Conservation (phyloP, 2,329 filamentous ascomycete genomes). For the Aspergillus carbonarius region DNA sequence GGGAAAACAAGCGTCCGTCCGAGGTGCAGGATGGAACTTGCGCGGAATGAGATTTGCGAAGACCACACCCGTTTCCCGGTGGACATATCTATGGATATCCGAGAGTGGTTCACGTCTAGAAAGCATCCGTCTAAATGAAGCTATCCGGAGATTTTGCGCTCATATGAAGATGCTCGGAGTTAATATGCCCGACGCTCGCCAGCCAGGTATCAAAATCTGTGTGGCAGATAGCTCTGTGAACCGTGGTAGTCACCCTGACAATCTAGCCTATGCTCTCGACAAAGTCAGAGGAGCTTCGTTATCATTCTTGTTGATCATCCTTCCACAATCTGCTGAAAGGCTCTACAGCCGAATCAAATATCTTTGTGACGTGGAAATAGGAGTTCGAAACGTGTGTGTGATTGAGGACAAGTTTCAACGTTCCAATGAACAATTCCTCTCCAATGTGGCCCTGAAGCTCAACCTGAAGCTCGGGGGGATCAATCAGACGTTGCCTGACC, state of each 20-base stretch:
- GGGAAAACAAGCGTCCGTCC: neutral
- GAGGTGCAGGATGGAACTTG: neutral
- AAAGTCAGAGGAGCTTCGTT: neutral
- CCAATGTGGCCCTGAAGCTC: constrained; percentile 69
- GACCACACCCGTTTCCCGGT: neutral
- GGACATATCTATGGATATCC: neutral
- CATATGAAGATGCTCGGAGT: neutral
- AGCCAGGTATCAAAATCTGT: neutral
- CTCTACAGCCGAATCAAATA: constrained; percentile 6
- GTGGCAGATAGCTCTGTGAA: constrained; percentile 52
- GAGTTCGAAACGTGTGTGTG: constrained; percentile 3
- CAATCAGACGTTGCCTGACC: constrained; percentile 62
- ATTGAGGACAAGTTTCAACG: constrained; percentile 1
- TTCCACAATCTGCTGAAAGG: neutral
- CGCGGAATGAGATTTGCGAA: neutral
- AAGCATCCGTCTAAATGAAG: neutral
- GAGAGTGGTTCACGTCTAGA: neutral
- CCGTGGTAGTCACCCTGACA: neutral
- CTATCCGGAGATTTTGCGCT: neutral
- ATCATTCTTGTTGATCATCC: neutral
- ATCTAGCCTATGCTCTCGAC: neutral
- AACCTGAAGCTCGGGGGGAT: constrained; percentile 74
- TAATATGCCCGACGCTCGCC: neutral
- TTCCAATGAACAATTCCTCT: constrained; percentile 5
- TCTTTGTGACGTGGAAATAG: constrained; percentile 1